These are phyloP conservation scores for Dendrothele bispora DNA, from an alignment of 768 basidiomycete genomes.

Conservation along the genomic window DNA sequence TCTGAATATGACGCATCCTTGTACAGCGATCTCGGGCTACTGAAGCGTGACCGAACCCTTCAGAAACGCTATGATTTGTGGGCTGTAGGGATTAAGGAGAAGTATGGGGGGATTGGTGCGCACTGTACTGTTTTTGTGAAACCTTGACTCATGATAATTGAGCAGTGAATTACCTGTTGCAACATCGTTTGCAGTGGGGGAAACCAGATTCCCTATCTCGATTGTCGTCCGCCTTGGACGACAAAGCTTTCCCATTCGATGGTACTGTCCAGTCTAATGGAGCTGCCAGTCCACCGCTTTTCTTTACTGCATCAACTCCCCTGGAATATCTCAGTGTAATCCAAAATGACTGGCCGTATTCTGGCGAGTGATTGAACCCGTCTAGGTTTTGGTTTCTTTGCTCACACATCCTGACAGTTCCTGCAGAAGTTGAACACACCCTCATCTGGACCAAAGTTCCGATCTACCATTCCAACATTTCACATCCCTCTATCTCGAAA, in stretches of 20 bases:
- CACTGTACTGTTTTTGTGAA: neutral
- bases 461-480: conserved; percentile 60
- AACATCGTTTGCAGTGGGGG: conserved; percentile 75
- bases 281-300: conserved; percentile 41
- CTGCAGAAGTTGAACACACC: conserved; percentile 69
- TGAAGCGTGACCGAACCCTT: conserved; percentile 71
- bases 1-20: neutral
- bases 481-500: conserved; percentile 47
- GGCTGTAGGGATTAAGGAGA: conserved; percentile 48
- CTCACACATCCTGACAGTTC: conserved; percentile 40
- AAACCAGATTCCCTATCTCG: conserved; percentile 62
- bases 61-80: conserved; percentile 69
- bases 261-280: neutral
- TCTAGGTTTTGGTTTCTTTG: neutral
- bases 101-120: conserved; percentile 70
- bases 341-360: conserved; percentile 89
- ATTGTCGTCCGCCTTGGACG: conserved; percentile 54
- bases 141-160: neutral
- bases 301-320: conserved; percentile 68
- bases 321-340: conserved; percentile 64
- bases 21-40: conserved; percentile 73
- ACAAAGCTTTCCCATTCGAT: neutral
- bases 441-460: conserved; percentile 79
- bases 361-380: conserved; percentile 42
- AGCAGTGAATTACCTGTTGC: conserved; percentile 70